Conservation (phyloP, 352 stramenopile species). For the Phytophthora vignae region DNA sequence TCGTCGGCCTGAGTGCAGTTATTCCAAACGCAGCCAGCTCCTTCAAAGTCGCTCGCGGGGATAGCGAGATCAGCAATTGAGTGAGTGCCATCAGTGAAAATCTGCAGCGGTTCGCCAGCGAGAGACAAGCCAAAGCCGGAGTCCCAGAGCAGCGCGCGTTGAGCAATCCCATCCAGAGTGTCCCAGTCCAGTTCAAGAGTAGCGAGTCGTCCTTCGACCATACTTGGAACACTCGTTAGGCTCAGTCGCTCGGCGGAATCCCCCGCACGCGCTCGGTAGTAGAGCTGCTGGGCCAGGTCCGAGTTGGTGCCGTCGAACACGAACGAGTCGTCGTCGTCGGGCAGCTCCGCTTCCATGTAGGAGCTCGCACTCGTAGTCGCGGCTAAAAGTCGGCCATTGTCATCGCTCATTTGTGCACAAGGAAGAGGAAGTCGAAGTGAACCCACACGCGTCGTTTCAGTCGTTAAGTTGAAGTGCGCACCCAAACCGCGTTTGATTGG, state of each 20-base stretch:
- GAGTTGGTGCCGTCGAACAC: slow-evolving; percentile 26
- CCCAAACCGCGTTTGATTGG: neutral
- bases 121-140: neutral
- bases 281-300: slow-evolving; percentile 29
- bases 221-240: neutral
- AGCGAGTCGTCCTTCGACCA: neutral
- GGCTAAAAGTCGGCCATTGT: neutral
- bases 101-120: neutral
- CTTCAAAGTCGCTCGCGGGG: neutral
- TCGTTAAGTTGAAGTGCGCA: neutral
- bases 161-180: slow-evolving; percentile 1
- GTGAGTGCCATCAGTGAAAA: slow-evolving; percentile 7
- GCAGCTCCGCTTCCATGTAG: neutral
- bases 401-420: neutral
- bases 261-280: slow-evolving; percentile 4
- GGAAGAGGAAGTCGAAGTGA: neutral
- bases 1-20: slow-evolving; percentile 10
- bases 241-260: neutral
- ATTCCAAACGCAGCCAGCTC: neutral
- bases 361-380: neutral
- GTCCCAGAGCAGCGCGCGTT: neutral
- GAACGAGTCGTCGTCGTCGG: slow-evolving; percentile 14
- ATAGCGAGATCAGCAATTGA: slow-evolving; percentile 9
- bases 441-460: neutral
- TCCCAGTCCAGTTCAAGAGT: slow-evolving; percentile 1